phyloP scores from a whole-genome alignment of 768 basidiomycete species.

The Russula ochroleuca region DNA sequence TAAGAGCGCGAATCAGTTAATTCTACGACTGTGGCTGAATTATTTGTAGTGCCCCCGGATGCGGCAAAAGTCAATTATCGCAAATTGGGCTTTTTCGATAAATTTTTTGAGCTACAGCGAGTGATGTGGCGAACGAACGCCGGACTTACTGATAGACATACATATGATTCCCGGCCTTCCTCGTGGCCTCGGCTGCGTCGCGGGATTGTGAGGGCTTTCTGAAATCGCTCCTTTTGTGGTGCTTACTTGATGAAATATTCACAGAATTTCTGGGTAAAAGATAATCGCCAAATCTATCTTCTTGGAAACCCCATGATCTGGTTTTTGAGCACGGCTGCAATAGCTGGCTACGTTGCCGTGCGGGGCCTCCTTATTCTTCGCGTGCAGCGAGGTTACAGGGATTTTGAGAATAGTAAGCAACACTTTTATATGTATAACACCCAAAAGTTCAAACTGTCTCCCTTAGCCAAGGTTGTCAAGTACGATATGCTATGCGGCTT shows the following conservation, averaged over 20 bases:
- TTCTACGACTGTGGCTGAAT: not conserved
- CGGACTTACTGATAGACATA: slow-evolving; percentile 90
- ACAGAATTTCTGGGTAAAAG: slow-evolving; percentile 98
- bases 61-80: slow-evolving; percentile 86
- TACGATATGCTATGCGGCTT: slow-evolving; percentile 90
- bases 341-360: slow-evolving; percentile 60
- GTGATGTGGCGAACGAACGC: slow-evolving; percentile 99
- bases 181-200: slow-evolving; percentile 88
- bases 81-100: slow-evolving; percentile 82
- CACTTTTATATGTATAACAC: not conserved
- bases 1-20: slow-evolving; percentile 41
- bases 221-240: not conserved
- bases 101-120: slow-evolving; percentile 86
- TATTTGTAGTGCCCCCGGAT: slow-evolving; percentile 56
- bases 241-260: not conserved
- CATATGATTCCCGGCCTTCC: slow-evolving; percentile 89
- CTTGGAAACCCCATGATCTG: slow-evolving; percentile 93
- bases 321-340: slow-evolving; percentile 76
- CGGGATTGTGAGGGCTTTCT: slow-evolving; percentile 71
- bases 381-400: slow-evolving; percentile 84
- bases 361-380: slow-evolving; percentile 82
- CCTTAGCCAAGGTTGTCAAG: slow-evolving; percentile 80
- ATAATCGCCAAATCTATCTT: slow-evolving; percentile 92
- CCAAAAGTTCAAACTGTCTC: slow-evolving; percentile 3
- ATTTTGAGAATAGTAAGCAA: slow-evolving; percentile 84